Percentiles rank a stretch among this genome's conserved stretches.
phyloP scores from a whole-genome alignment of 2,329 filamentous ascomycete species.

The Verticillium albo-atrum region DNA sequence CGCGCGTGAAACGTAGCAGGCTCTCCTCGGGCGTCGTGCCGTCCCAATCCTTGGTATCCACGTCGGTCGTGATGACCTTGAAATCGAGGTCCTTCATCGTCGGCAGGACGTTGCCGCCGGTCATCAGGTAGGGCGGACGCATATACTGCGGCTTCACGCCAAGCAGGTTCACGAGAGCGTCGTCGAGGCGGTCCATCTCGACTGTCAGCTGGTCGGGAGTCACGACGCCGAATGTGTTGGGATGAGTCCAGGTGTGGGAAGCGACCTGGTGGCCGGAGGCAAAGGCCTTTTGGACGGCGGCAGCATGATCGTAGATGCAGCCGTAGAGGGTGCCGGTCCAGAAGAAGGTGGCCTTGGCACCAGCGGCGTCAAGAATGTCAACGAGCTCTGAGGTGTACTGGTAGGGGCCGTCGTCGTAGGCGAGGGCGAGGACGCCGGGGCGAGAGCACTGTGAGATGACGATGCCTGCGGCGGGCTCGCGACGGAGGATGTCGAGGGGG shows the following conservation, averaged over 20 bases:
- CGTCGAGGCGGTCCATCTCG: conserved; percentile 47
- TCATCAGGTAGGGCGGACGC: conserved; percentile 45
- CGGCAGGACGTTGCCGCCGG: conserved; percentile 35
- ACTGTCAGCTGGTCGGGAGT: conserved; percentile 31
- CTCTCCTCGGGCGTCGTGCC: conserved; percentile 44
- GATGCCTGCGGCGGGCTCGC: conserved; percentile 32
- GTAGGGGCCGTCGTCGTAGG: conserved; percentile 50
- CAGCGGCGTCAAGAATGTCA: conserved; percentile 42
- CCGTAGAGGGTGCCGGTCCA: conserved; percentile 46
- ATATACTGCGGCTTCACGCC: conserved; percentile 44
- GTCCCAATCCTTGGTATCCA: conserved; percentile 60
- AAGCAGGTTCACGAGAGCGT: conserved; percentile 45
- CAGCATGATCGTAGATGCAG: conserved; percentile 44
- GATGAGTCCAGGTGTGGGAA: conserved; percentile 50
- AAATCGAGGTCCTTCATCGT: conserved; percentile 45
- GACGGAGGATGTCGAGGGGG: conserved; percentile 35
- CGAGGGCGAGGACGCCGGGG: conserved; percentile 42
- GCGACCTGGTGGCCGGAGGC: conserved; percentile 48
- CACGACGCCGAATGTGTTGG: conserved; percentile 34
- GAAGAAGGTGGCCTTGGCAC: conserved; percentile 51
- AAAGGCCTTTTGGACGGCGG: conserved; percentile 49
- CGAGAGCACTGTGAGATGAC: conserved; percentile 40
- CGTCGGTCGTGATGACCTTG: conserved; percentile 56
- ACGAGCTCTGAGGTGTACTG: conserved; percentile 43
- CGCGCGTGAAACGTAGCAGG: conserved; percentile 45